Percentiles rank a stretch among this genome's conserved stretches.
These are phyloP conservation scores for Crassisporium funariophilum DNA, from an alignment of 768 basidiomycete species.

Conservation along the genomic window DNA sequence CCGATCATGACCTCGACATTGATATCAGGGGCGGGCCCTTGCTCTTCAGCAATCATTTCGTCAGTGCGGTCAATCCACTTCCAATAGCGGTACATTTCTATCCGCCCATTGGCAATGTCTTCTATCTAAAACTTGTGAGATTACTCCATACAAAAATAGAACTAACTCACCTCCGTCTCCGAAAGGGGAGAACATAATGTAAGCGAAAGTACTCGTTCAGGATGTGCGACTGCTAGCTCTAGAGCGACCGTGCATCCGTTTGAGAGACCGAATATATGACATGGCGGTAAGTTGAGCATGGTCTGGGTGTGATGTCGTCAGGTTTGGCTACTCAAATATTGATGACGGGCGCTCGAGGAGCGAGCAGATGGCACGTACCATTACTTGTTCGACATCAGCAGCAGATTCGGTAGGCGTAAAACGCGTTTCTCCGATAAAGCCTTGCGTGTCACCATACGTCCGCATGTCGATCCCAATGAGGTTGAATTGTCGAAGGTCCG, in stretches of 20 bases:
- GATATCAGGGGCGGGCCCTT: too few species aligned
- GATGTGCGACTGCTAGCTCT: too few species aligned
- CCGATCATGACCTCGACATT: constrained; percentile 20
- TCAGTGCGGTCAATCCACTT: constrained; percentile 8
- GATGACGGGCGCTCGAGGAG: too few species aligned
- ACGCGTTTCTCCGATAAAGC: constrained; percentile 20
- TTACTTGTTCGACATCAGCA: constrained; percentile 32
- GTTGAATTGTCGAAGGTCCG: constrained; percentile 38
- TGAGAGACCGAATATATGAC: too few species aligned
- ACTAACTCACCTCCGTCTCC: constrained; percentile 30
- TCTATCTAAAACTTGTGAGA: constrained; percentile 22
- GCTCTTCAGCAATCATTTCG: constrained; percentile 23
- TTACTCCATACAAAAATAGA: not conserved
- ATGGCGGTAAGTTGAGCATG: too few species aligned
- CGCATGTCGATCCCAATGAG: constrained; percentile 38
- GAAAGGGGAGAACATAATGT: constrained; percentile 39
- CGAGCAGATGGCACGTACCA: too few species aligned
- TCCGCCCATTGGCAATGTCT: constrained; percentile 28
- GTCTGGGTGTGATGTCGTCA: too few species aligned
- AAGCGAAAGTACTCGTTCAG: too few species aligned
- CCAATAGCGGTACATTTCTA: constrained; percentile 14
- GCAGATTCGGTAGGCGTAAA: constrained; percentile 34
- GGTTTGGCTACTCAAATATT: too few species aligned
- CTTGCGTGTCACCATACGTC: constrained; percentile 33
- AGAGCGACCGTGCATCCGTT: too few species aligned